Conservation (phyloP, 2,329 filamentous ascomycete species). For the Epicoccum nigrum region DNA sequence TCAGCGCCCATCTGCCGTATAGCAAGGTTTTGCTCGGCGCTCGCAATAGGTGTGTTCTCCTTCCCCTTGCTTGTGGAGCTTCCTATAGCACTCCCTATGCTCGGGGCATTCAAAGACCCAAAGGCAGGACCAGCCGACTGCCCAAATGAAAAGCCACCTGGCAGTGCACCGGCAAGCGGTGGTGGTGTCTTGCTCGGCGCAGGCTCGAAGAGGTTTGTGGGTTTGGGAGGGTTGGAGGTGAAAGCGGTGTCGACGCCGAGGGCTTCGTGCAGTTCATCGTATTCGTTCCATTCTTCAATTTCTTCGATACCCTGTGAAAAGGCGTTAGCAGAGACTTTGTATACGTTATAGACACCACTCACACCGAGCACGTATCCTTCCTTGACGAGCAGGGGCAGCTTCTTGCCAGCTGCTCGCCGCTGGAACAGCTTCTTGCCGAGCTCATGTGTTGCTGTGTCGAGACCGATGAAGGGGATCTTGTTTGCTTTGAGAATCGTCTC, state of each 20-base stretch:
- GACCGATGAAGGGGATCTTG: constrained; percentile 88
- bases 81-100: not conserved
- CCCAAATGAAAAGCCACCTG: constrained; percentile 14
- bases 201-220: constrained; percentile 21
- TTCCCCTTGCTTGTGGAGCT: constrained; percentile 21
- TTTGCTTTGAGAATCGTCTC: constrained; percentile 97
- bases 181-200: constrained; percentile 17
- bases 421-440: constrained; percentile 89
- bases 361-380: constrained; percentile 85
- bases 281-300: constrained; percentile 99
- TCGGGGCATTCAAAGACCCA: not conserved
- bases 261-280: constrained; percentile 89
- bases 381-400: constrained; percentile 88
- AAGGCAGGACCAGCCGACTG: constrained; percentile 12
- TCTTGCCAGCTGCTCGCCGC: constrained; percentile 81
- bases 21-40: constrained; percentile 43
- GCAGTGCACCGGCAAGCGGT: constrained; percentile 15
- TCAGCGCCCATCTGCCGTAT: constrained; percentile 46
- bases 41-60: constrained; percentile 34
- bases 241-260: constrained; percentile 58
- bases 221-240: constrained; percentile 42
- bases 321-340: constrained; percentile 6
- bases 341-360: constrained; percentile 57
- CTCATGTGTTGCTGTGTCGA: constrained; percentile 90
- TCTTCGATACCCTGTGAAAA: constrained; percentile 79